A percentile compares a stretch with the other conserved stretches of the same genome.
phyloP scores from a whole-genome alignment of 306 rosid genomes.

The Abrus precatorius region DNA sequence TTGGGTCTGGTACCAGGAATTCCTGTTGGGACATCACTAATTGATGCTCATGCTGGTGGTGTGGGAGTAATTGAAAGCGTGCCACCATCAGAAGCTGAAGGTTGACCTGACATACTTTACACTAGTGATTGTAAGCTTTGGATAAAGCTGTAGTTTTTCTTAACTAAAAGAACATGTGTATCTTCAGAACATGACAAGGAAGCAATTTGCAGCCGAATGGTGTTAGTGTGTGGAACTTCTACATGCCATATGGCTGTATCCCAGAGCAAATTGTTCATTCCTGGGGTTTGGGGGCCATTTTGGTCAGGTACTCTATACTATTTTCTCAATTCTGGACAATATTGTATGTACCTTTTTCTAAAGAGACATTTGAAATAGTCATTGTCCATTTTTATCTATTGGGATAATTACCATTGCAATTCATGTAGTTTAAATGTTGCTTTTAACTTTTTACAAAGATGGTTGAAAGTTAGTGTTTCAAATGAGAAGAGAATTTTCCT shows the following conservation, averaged over 20 bases:
- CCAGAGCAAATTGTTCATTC: conserved; percentile 83
- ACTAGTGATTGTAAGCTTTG: conserved; percentile 35
- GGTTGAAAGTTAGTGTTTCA: conserved; percentile 28
- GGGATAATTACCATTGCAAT: conserved; percentile 6
- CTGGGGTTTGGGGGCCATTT: conserved; percentile 99
- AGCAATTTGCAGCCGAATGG: conserved; percentile 78
- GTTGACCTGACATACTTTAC: conserved; percentile 52
- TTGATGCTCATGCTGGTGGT: conserved; percentile 99
- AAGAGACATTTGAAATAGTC: conserved; percentile 40
- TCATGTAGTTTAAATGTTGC: conserved; percentile 24
- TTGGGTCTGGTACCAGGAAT: conserved; percentile 84
- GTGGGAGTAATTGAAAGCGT: conserved; percentile 95
- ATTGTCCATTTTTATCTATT: conserved; percentile 31
- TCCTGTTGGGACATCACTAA: conserved; percentile 93
- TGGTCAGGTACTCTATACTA: conserved; percentile 81
- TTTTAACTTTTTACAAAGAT: neutral
- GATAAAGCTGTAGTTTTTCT: conserved; percentile 40
- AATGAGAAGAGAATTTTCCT: conserved; percentile 19
- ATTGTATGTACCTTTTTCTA: neutral
- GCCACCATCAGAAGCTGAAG: conserved; percentile 63
- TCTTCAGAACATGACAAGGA: conserved; percentile 71
- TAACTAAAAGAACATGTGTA: conserved; percentile 31
- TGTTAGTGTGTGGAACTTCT: conserved; percentile 96
- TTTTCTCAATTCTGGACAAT: conserved; percentile 27
- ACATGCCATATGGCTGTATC: conserved; percentile 98